Evolutionary conservation across 163 green algal genomes (phyloP).

Genomic region (Trebouxia gelatinosa): DNA sequence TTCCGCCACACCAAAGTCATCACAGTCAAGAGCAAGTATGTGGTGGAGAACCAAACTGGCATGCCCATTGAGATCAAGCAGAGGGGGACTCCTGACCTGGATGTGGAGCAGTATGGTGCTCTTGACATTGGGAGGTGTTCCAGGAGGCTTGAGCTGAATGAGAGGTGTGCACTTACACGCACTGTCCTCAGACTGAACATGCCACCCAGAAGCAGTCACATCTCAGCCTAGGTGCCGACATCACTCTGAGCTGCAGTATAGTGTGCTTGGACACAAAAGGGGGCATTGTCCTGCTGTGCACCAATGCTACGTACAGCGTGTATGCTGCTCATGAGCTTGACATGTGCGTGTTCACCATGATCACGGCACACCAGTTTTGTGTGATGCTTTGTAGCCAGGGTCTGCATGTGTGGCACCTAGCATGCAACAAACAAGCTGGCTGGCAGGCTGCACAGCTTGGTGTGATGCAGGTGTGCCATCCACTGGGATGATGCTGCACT

Average conservation of each 20-base stretch:
- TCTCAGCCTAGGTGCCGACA: not conserved
- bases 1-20: slow-evolving; percentile 83
- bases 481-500: slow-evolving; percentile 77
- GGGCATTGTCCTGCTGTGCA: not conserved
- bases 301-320: not conserved
- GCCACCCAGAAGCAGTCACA: not conserved
- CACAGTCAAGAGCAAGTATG: slow-evolving; percentile 84
- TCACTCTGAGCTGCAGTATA: too few species aligned
- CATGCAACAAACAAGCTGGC: not conserved
- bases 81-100: slow-evolving; percentile 66
- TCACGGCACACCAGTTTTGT: too few species aligned
- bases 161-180: not conserved
- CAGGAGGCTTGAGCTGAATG: slow-evolving; percentile 24
- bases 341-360: too few species aligned
- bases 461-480: slow-evolving; percentile 43
- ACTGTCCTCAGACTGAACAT: not conserved
- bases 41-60: slow-evolving; percentile 85
- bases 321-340: too few species aligned
- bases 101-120: slow-evolving; percentile 1
- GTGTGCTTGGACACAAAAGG: not conserved
- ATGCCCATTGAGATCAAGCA: slow-evolving; percentile 83
- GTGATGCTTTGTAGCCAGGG: too few species aligned
- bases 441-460: not conserved
- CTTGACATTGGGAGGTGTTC: slow-evolving; percentile 29
- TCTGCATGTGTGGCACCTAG: too few species aligned